phyloP scores from a whole-genome alignment of 768 basidiomycete species.

The Leucocoprinus sp. region DNA sequence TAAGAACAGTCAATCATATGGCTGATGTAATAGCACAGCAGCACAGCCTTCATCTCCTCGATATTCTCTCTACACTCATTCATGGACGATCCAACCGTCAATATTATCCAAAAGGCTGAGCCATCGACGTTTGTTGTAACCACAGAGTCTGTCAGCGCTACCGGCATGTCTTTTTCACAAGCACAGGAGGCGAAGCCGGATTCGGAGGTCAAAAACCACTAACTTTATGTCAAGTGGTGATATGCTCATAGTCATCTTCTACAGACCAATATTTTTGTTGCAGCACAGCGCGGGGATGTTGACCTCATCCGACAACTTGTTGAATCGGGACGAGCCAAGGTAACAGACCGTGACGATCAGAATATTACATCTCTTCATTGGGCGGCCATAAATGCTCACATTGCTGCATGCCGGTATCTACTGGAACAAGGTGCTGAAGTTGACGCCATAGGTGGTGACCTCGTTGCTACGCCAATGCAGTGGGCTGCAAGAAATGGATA shows the following conservation, averaged over 20 bases:
- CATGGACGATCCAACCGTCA: constrained; percentile 31
- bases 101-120: constrained; percentile 38
- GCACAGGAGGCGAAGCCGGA: constrained; percentile 28
- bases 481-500: constrained; percentile 99
- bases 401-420: constrained; percentile 80
- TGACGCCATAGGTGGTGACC: constrained; percentile 89
- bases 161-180: constrained; percentile 40
- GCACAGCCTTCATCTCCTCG: background rate
- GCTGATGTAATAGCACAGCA: constrained; percentile 7
- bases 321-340: constrained; percentile 59
- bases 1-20: background rate
- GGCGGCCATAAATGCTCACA: constrained; percentile 95
- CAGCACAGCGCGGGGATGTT: constrained; percentile 84
- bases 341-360: constrained; percentile 77
- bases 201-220: constrained; percentile 21
- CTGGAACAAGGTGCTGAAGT: constrained; percentile 92
- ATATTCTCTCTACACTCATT: constrained; percentile 3
- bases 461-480: constrained; percentile 90
- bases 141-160: constrained; percentile 36
- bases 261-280: constrained; percentile 66
- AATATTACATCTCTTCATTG: constrained; percentile 96
- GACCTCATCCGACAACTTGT: constrained; percentile 54
- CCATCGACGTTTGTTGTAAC: constrained; percentile 42
- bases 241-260: constrained; percentile 4
- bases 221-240: background rate